Conservation (phyloP, 2,329 filamentous ascomycete genomes). For the Sporothrix euskadiensis region DNA sequence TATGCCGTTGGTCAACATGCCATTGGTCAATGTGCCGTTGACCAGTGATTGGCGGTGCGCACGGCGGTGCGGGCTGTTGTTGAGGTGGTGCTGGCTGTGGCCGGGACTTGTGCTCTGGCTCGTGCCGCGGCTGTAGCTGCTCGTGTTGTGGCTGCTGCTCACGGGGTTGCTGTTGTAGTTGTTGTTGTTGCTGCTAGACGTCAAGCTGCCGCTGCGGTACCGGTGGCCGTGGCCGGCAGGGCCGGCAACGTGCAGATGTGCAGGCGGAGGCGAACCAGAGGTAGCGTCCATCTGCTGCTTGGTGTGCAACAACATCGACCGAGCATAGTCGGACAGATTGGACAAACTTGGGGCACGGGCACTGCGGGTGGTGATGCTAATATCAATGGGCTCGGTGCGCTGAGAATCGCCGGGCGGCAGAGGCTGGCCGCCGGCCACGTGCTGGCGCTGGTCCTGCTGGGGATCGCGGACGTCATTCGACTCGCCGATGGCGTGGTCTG, state of each 20-base stretch:
- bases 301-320: constrained; percentile 65
- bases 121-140: neutral
- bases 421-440: constrained; percentile 13
- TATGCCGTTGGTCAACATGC: constrained; percentile 28
- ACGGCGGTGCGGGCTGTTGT: constrained; percentile 20
- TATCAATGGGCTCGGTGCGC: neutral
- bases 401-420: neutral
- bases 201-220: neutral
- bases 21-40: constrained; percentile 32
- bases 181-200: neutral
- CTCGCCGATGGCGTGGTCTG: neutral
- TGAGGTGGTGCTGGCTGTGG: constrained; percentile 18
- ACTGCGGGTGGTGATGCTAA: neutral
- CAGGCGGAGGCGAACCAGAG: constrained; percentile 45
- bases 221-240: neutral
- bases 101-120: constrained; percentile 21
- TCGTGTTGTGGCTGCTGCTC: constrained; percentile 28
- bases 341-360: constrained; percentile 35
- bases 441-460: constrained; percentile 21
- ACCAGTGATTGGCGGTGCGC: constrained; percentile 6
- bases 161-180: constrained; percentile 27
- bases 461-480: neutral
- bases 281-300: constrained; percentile 64
- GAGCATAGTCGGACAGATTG: constrained; percentile 50
- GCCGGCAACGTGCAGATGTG: constrained; percentile 29